Base-by-base conservation (phyloP, 2,329 filamentous ascomycete genomes). In the Colletotrichum eremochloae region DNA sequence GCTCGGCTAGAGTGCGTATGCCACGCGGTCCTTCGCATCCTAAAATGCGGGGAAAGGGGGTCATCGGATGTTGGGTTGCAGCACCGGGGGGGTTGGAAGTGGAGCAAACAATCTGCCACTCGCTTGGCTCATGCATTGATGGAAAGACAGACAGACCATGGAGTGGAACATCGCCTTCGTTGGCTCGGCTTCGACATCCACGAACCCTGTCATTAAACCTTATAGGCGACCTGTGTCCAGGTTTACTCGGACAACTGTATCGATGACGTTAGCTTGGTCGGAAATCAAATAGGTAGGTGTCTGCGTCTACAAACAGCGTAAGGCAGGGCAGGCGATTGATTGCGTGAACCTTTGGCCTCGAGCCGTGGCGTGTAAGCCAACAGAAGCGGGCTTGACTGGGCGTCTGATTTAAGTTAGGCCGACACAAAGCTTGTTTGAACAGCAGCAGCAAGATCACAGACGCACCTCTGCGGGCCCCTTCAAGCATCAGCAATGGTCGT, bases 161-260 rank as follows among this genome's bases (percentile, higher is more conserved):
- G 31, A 48, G 46, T 53, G 33, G 24, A 20, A 38, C 20, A 14
- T 48, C 11, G 20, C 62, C 29, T 48, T 42, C 3, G 20, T 15
- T 18, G 56, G 48, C 24, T 56, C 68, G 68, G 68, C 57, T 68
- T 64, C 63, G 64, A 18, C 2, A 71, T 58, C 68, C 68, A 64
- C 64, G 57, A 33, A 24, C 29, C 7, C 9, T 44, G 48, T 71
- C 55, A 67, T 57, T 20, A 40, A 40, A 71, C 56, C 31, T 50
- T 24, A 24, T 12, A 24, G 20, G 31, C 12, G 36, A 62, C 8
- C 12, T 50, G 18, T 33, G 15, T 38, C 38, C 44, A 15, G 44
- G 20, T n/a, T n/a, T 50, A 18, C n/a, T 14, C 5, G 60, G 29
- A 18, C 31, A 24, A 31, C 44, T 52, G 44, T n/a, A 3, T 14